These are phyloP conservation scores for Hymenotorrendiella dingleyae DNA, from an alignment of 2,329 filamentous ascomycete species.

Conservation along the genomic window DNA sequence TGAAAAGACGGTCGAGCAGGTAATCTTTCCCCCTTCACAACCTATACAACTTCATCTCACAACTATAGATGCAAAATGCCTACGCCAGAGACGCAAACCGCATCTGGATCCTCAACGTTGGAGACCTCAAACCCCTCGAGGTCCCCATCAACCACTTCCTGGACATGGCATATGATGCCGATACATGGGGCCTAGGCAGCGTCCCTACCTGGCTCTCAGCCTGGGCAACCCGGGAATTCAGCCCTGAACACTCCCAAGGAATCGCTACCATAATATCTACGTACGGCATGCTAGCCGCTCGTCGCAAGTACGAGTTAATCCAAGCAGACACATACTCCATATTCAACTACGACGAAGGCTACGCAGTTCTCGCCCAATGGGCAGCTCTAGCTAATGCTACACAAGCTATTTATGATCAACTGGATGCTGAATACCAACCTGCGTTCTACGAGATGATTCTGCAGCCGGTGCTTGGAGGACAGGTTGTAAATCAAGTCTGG, in stretches of 20 bases:
- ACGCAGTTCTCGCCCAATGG: constrained; percentile 52
- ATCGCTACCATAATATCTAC: constrained; percentile 47
- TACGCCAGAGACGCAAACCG: constrained; percentile 46
- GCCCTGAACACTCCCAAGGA: constrained; percentile 37
- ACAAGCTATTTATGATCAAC: constrained; percentile 47
- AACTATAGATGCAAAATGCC: constrained; percentile 52
- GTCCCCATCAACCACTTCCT: constrained; percentile 46
- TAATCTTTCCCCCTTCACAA: constrained; percentile 19
- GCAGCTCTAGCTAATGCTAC: constrained; percentile 45
- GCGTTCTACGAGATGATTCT: constrained; percentile 59
- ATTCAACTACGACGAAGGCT: constrained; percentile 60
- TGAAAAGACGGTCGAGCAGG: constrained; percentile 55
- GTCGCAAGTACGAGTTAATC: constrained; percentile 58
- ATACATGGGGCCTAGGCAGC: constrained; percentile 49
- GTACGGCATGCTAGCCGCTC: constrained; percentile 51
- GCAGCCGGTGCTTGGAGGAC: constrained; percentile 53
- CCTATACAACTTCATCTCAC: not conserved
- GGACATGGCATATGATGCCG: constrained; percentile 62
- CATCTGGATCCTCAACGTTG: constrained; percentile 60
- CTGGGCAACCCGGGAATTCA: constrained; percentile 55
- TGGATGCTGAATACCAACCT: constrained; percentile 44
- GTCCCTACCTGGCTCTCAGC: constrained; percentile 49
- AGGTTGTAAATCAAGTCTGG: constrained; percentile 49
- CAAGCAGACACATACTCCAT: constrained; percentile 53
- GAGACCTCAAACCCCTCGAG: constrained; percentile 56